Evolutionary conservation across 2,329 filamentous ascomycete genomes (phyloP).

Genomic region (Alternaria viburni): DNA sequence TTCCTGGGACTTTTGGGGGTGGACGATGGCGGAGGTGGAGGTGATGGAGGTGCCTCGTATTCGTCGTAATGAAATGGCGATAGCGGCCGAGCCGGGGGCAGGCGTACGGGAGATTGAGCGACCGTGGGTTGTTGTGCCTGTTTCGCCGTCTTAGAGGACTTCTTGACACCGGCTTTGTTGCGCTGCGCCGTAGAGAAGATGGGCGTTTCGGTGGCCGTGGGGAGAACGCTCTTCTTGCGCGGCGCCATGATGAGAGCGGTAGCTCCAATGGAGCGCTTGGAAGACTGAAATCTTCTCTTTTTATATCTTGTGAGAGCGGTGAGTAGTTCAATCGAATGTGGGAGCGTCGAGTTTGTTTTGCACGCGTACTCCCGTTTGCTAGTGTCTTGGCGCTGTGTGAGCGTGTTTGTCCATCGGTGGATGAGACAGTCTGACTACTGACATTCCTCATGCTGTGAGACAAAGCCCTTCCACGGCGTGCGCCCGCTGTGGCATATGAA

Average conservation of each 20-base stretch:
- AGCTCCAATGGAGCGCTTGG: neutral
- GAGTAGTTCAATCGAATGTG: neutral
- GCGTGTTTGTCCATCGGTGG: neutral
- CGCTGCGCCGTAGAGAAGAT: neutral
- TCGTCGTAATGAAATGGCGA: neutral
- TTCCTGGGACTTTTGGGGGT: neutral
- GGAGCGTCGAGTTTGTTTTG: neutral
- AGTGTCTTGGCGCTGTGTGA: neutral
- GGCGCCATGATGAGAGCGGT: neutral
- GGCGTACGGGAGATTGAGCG: neutral
- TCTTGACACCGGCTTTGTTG: neutral
- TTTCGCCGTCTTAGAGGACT: neutral
- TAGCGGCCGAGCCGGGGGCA: neutral
- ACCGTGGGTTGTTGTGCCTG: neutral
- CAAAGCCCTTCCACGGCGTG: rapidly evolving
- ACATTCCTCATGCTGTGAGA: neutral
- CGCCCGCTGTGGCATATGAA: neutral
- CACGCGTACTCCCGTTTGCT: neutral
- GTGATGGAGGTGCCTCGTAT: neutral
- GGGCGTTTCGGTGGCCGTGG: neutral
- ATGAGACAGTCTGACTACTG: neutral
- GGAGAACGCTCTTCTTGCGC: neutral
- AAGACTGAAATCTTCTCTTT: neutral
- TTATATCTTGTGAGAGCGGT: neutral
- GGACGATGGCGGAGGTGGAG: neutral